Conservation (phyloP, 495 filamentous ascomycete species). For the Xylaria palmicola region DNA sequence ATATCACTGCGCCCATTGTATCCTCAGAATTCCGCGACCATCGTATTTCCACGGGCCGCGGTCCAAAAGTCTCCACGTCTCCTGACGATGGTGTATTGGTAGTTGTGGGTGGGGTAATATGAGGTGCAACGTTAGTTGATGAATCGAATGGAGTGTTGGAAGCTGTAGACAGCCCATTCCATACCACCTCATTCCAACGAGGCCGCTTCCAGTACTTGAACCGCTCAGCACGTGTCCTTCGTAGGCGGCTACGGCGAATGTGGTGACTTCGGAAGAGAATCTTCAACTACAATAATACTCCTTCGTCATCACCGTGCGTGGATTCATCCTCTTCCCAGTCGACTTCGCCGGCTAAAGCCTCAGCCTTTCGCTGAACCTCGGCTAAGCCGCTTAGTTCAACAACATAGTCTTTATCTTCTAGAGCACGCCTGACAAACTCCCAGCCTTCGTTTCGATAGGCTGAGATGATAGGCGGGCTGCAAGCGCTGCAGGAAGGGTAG, state of each 20-base stretch:
- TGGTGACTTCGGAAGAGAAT: constrained; percentile 18
- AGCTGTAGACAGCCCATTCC: constrained; percentile 17
- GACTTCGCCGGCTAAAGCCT: constrained; percentile 46
- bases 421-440: constrained; percentile 83
- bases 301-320: constrained; percentile 44
- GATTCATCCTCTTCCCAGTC: constrained; percentile 47
- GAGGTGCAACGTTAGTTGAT: constrained; percentile 19
- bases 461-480: constrained; percentile 70
- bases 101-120: constrained; percentile 12
- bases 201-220: constrained; percentile 30
- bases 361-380: constrained; percentile 84
- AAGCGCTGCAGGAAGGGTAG: constrained; percentile 91
- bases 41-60: constrained; percentile 17
- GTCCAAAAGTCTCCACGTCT: constrained; percentile 23
- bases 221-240: constrained; percentile 20
- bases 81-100: constrained; percentile 5
- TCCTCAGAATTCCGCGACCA: constrained; percentile 21
- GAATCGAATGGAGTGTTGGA: constrained; percentile 15
- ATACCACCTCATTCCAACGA: constrained; percentile 22
- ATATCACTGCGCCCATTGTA: constrained; percentile 23
- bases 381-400: constrained; percentile 88
- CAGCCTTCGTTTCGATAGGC: constrained; percentile 75
- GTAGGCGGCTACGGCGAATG: constrained; percentile 18
- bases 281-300: constrained; percentile 32
- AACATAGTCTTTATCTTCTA: constrained; percentile 83